Evolutionary conservation across 768 basidiomycete species (phyloP).

Genomic region (Russula abietina): DNA sequence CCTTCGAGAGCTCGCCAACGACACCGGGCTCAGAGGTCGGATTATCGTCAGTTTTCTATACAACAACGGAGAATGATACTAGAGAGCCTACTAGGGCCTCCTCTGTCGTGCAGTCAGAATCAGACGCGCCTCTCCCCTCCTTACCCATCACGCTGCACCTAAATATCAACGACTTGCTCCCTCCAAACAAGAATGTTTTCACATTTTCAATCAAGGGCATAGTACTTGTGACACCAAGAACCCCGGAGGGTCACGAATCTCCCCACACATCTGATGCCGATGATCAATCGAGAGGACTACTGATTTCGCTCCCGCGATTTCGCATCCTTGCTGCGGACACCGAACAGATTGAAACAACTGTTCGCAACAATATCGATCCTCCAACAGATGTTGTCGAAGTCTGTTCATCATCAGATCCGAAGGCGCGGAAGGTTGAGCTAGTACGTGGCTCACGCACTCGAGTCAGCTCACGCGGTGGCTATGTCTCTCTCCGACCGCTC

Average conservation of each 20-base stretch:
- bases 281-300: constrained; percentile 36
- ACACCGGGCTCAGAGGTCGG: constrained; percentile 41
- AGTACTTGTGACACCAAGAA: constrained; percentile 49
- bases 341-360: constrained; percentile 50
- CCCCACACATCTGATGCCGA: constrained; percentile 26
- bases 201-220: constrained; percentile 62
- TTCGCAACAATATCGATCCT: constrained; percentile 52
- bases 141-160: constrained; percentile 67
- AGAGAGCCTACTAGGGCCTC: constrained; percentile 37
- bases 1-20: constrained; percentile 61
- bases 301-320: constrained; percentile 62
- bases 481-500: constrained; percentile 47
- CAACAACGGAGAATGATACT: constrained; percentile 32
- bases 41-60: constrained; percentile 38
- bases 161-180: constrained; percentile 72
- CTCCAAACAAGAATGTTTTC: constrained; percentile 58
- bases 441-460: constrained; percentile 54
- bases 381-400: constrained; percentile 49
- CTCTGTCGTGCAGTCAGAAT: constrained; percentile 31
- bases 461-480: constrained; percentile 55
- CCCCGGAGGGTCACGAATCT: constrained; percentile 27
- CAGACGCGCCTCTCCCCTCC: constrained; percentile 36
- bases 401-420: constrained; percentile 53
- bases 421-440: constrained; percentile 57
- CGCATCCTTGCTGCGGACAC: constrained; percentile 61